Evolutionary conservation across 163 green algal species (phyloP), one percentile per base, ranked within the genome.

Genomic region (Coccomyxa subellipsoidea): DNA sequence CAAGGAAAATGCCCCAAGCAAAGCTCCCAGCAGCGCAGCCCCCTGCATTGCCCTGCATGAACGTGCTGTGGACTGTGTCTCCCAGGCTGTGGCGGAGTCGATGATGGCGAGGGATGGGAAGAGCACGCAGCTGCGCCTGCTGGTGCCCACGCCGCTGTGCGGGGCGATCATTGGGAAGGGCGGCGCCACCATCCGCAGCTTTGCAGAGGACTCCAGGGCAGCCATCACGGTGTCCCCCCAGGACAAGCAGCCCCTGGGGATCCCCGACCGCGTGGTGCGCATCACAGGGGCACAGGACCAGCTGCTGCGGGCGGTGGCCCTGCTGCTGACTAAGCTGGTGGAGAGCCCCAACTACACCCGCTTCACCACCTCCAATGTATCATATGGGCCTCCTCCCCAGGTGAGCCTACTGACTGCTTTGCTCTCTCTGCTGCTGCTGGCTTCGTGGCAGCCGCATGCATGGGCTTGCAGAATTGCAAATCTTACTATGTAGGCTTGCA

Each of bases 141-240:
- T 97, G 37, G 90, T 97, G 36, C 94, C 94, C 4, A 88, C 93
- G 78, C 76, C 80, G 8, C 82, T 94, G 34, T 97, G 94, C 77
- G 94, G 94, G 12, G 90, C 87, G 34, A 91, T 97, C 83, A 95
- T 97, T 72, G 94, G 94, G 29, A 93, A 92, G 82, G 88, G 83
- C 29, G 94, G 94, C 25, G 85, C 87, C n/a, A 97, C 92, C 69
- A 94, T 97, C 70, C 87, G 89, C 27, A 79, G 77, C 40, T 95
- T 93, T 79, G 83, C 90, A 1, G 91, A 95, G 32, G 91, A 96
- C 80, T 92, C 86, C 3, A 72, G 85, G 38, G 92, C 93, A 6
- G 84, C 75, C 38, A 95, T 97, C 85, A 91, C 89, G 38, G 71
- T 94, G 21, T 90, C 82, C 25, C 80, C 83, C 25, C 86, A 84